A percentile compares a stretch with the other conserved stretches of the same genome.
These are phyloP conservation scores for Daldinia grandis DNA, from an alignment of 495 filamentous ascomycete genomes.

Conservation along the genomic window DNA sequence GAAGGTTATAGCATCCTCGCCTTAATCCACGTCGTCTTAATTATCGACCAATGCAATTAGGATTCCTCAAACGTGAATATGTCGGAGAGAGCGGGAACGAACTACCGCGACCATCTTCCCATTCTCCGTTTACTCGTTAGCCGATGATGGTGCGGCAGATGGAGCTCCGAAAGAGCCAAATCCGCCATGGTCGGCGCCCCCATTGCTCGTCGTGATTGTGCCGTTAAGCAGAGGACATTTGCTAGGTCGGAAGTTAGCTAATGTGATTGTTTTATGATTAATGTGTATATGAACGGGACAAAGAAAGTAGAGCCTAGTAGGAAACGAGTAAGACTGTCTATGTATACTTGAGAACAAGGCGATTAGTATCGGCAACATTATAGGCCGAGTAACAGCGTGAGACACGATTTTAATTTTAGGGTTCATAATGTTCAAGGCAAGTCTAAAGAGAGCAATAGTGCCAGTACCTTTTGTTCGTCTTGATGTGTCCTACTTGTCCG, in stretches of 20 bases:
- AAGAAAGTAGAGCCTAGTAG: background rate
- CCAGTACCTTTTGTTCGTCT: constrained; percentile 95
- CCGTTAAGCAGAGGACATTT: constrained; percentile 93
- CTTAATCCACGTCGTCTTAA: background rate
- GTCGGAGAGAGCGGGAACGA: background rate
- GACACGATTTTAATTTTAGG: background rate
- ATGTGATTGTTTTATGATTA: constrained; percentile 5
- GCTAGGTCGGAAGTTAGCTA: constrained; percentile 56
- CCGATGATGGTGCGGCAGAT: constrained; percentile 16
- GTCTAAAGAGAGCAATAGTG: constrained; percentile 28
- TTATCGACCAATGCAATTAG: background rate
- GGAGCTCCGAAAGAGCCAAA: constrained; percentile 63
- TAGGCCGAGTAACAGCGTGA: background rate
- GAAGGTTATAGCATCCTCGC: background rate
- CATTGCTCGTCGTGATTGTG: constrained; percentile 76
- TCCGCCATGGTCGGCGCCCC: constrained; percentile 55
- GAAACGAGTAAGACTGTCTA: background rate
- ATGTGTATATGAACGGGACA: constrained; percentile 7
- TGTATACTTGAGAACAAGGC: background rate
- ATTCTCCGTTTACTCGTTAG: constrained; percentile 17
- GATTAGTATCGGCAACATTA: constrained; percentile 5
- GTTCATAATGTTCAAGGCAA: constrained; percentile 1
- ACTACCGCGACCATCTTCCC: background rate
- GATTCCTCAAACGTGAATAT: background rate
- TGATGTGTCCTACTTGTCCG: constrained; percentile 94